These are phyloP conservation scores for Metarhizium anisopliae DNA, from an alignment of 2,329 filamentous ascomycete species.

Conservation along the genomic window DNA sequence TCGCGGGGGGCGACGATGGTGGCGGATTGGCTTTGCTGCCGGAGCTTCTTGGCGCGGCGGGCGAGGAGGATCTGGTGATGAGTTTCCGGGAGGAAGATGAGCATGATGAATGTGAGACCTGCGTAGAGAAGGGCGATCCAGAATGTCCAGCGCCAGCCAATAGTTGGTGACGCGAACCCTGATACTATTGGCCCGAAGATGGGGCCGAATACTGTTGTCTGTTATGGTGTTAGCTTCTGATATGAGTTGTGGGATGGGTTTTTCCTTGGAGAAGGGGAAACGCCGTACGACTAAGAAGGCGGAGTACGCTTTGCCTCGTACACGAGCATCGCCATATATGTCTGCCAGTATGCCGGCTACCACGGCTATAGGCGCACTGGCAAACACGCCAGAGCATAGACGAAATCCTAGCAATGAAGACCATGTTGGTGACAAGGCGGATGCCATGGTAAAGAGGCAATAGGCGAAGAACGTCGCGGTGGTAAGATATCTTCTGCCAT, in stretches of 20 bases:
- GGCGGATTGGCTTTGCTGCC: conserved; percentile 41
- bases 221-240: not conserved
- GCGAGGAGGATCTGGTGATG: conserved; percentile 50
- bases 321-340: conserved; percentile 42
- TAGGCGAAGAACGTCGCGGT: conserved; percentile 39
- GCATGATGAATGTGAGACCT: conserved; percentile 47
- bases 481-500: conserved; percentile 42
- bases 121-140: conserved; percentile 64
- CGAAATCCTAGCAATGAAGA: conserved; percentile 45
- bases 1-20: conserved; percentile 52
- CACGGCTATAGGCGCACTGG: conserved; percentile 51
- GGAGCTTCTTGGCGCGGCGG: conserved; percentile 45
- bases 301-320: conserved; percentile 4
- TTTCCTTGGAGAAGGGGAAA: not conserved
- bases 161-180: conserved; percentile 47
- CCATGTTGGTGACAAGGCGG: conserved; percentile 45
- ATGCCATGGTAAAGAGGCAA: conserved; percentile 44
- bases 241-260: not conserved
- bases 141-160: conserved; percentile 63
- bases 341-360: conserved; percentile 58
- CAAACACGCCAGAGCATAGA: conserved; percentile 43
- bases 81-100: conserved; percentile 58
- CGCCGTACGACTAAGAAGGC: conserved; percentile 47
- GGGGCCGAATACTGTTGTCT: conserved; percentile 57
- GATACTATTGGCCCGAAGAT: conserved; percentile 57